Base-by-base conservation (phyloP, 1,284 basidiomycete species). In the Xerocomus minutiporus region DNA sequence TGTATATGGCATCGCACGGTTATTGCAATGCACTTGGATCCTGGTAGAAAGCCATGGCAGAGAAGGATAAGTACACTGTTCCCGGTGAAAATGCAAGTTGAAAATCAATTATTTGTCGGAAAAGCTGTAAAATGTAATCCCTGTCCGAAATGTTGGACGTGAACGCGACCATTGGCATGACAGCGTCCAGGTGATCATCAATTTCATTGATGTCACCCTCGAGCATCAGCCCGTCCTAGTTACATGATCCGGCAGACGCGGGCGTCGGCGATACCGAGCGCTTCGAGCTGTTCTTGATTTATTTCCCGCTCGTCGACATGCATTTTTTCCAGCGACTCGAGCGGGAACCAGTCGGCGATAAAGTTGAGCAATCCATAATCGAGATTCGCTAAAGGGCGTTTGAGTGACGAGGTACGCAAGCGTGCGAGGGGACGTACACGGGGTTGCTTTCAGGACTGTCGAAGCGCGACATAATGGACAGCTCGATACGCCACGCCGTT, bases 331-430 rank as follows among this genome's bases (percentile, higher is more conserved):
- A 78, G 81, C 15, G 93, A 79, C 68, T 97, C 95, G 8, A 82
- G 68, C 0, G 95, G 93, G 70, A 98, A 97, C 93, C 93, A 97
- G 56, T 89, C 85, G 57, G 88, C 80, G 83, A 97, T 91, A 62
- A 93, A 95, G 59, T 88, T 86, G 48, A 91, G 75, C 42, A 92
- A 71, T 1, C 84, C 89, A 75, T 80, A 83, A 63, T 95, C 92
- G 39, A 95, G 79, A 61, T 94, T 92, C 3, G 78, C 88, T 91
- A 38, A 11, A 55, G 40, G 44, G 25, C 8, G 23, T 13, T 45
- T 48, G 28, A 23, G 46, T 44, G 53, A 43, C 15, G 17, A 51
- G 38, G 17, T 35, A 34, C 8, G 42, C 36, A 39, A n/a, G 8
- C 9, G 25, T 0, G n/a, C 44, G 6, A 26, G 52, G 8, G n/a